A percentile compares a stretch with the other conserved stretches of the same genome.
Evolutionary conservation across 106 monocot genomes (phyloP).

Genomic region (Platanthera guangdongensis): DNA sequence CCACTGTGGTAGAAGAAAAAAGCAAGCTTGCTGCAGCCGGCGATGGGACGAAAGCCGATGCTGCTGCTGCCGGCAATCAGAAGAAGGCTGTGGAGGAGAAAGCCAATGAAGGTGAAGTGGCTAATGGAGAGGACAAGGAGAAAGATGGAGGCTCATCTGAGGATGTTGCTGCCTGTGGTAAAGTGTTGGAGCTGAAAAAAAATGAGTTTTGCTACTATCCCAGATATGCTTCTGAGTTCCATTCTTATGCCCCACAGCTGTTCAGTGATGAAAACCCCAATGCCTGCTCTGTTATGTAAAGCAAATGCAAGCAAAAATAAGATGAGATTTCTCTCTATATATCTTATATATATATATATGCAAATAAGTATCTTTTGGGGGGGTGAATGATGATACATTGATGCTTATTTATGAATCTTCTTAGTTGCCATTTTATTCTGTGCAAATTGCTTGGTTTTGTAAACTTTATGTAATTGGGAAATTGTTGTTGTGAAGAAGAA

Average conservation of each 20-base stretch:
- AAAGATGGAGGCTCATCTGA: slow-evolving; percentile 5
- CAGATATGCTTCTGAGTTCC: slow-evolving; percentile 26
- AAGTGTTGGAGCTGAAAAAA: slow-evolving; percentile 34
- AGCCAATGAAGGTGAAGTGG: slow-evolving; percentile 11
- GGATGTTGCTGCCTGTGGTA: slow-evolving; percentile 14
- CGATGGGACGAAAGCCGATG: background rate
- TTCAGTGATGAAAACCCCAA: slow-evolving; percentile 25
- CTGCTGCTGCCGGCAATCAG: background rate
- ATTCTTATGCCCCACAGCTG: slow-evolving; percentile 37
- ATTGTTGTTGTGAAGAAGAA: no score
- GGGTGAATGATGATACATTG: no score
- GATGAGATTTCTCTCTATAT: no score
- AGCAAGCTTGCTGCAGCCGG: slow-evolving; percentile 4
- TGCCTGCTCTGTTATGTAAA: slow-evolving; percentile 32
- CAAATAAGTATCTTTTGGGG: no score
- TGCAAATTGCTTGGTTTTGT: no score
- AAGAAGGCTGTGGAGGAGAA: slow-evolving; percentile 12
- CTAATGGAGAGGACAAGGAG: slow-evolving; percentile 18
- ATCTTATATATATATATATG: no score
- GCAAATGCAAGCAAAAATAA: no score
- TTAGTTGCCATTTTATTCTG: no score
- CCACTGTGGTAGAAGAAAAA: background rate
- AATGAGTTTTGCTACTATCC: slow-evolving; percentile 51
- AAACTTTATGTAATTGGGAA: no score
- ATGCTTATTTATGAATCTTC: no score